Evolutionary conservation across 2,329 filamentous ascomycete genomes (phyloP), one percentile per base, ranked within the genome.

Genomic region (Bipolaris oryzae): DNA sequence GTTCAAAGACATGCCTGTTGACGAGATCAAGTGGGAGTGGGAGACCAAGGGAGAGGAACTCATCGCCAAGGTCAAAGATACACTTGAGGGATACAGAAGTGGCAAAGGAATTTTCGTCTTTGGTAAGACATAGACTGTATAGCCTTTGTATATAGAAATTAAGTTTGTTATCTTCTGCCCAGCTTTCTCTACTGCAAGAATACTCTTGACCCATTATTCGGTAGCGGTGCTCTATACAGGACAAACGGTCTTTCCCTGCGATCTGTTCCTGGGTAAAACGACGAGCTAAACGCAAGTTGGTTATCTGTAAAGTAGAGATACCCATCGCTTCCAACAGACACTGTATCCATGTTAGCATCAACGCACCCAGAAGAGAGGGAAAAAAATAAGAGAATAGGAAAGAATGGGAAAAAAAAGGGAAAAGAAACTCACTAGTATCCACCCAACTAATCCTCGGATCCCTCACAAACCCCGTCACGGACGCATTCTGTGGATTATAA

Each of bases 51-150:
- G 88, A 54, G 80, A 86, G 5, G 81, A 83, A 48, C 78, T 99
- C 53, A 85, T 85, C 54, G 82, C 86, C 38, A 91, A 91, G 4
- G 91, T 96, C 2, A 89, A 93, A 74, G 89, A 89, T 9, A 95
- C 93, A 1, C 79, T 98, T 42, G 84, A 89, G 53, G 95, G 94
- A 0, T 98, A 90, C 74, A 86, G 92, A 70, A 85, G 86, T 63
- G 94, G 93, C 10, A 99, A 99, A 81, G 90, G 92, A 0, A 85
- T 99, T 3, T 95, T 98, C 75, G 85, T 94, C 5, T 98, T 95
- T 76, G 84, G 84, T 21, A 70, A 74, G 62, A 76, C 74, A 38
- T 77, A 58, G 43, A 42, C 1, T 55, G n/a, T 25, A 10, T 18
- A 43, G 34, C 15, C 0, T 1, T 11, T 11, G 15, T 18, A 31